A percentile compares a stretch with the other conserved stretches of the same genome.
phyloP scores from a whole-genome alignment of 805 yeast genomes.

The Ogataea trehalophila region DNA sequence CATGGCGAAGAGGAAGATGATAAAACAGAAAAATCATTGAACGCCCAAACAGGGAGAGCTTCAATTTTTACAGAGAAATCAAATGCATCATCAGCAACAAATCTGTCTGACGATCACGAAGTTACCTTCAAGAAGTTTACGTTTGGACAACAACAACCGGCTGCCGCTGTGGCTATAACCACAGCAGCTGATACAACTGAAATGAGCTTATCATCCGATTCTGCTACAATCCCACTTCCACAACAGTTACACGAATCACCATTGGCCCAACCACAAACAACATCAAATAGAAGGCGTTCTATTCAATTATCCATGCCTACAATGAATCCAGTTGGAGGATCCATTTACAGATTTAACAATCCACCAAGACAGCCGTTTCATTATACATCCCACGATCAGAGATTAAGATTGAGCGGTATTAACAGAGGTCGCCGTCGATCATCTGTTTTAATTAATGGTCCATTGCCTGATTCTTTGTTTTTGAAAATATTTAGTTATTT shows the following conservation, averaged over 20 bases:
- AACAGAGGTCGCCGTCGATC: constrained; percentile 46
- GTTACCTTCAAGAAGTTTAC: background rate
- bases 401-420: constrained; percentile 44
- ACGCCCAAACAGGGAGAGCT: background rate
- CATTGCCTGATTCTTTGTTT: constrained; percentile 57
- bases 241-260: background rate
- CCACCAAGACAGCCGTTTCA: constrained; percentile 34
- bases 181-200: no score
- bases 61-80: background rate
- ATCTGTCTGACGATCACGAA: no score
- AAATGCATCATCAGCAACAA: background rate
- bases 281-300: background rate
- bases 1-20: no score
- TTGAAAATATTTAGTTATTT: constrained; percentile 48
- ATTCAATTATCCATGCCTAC: constrained; percentile 19
- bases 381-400: constrained; percentile 50
- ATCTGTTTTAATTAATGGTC: constrained; percentile 51
- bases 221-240: background rate
- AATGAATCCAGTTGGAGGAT: constrained; percentile 24
- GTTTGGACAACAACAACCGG: background rate
- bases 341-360: constrained; percentile 22
- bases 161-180: background rate
- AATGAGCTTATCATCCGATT: background rate
- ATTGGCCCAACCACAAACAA: background rate
- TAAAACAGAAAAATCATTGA: no score